phyloP scores from a whole-genome alignment of 1,139 yeast species.

The Pichia sp. region DNA sequence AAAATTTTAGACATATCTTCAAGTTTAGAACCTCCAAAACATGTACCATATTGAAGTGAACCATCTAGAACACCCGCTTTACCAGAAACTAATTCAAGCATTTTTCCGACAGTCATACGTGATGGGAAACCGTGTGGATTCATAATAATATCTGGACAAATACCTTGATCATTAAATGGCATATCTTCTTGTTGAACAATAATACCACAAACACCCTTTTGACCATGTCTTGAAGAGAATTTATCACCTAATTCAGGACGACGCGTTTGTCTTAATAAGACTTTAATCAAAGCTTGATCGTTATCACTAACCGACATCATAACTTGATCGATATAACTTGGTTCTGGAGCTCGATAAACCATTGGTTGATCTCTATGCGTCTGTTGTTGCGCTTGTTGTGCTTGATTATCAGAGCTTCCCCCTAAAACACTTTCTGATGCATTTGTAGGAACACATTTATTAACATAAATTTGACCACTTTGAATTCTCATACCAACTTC shows the following conservation, averaged over 20 bases:
- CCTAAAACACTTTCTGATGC: constrained; percentile 69
- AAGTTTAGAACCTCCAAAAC: constrained; percentile 94
- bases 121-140: constrained; percentile 99
- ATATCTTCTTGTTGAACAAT: constrained; percentile 94
- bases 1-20: constrained; percentile 94
- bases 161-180: constrained; percentile 90
- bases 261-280: constrained; percentile 87
- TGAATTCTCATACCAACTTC: constrained; percentile 91
- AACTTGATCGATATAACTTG: constrained; percentile 92
- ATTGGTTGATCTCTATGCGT: constrained; percentile 75
- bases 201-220: constrained; percentile 98
- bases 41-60: constrained; percentile 88
- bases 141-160: constrained; percentile 93
- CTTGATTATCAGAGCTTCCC: constrained; percentile 31
- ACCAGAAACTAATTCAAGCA: constrained; percentile 94
- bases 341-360: constrained; percentile 89
- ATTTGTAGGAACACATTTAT: constrained; percentile 86
- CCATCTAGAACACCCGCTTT: constrained; percentile 97
- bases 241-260: constrained; percentile 98
- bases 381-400: constrained; percentile 14
- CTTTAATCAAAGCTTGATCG: constrained; percentile 92
- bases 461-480: constrained; percentile 90
- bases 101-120: constrained; percentile 99
- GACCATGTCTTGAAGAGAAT: constrained; percentile 96
- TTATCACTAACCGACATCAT: constrained; percentile 96